Percentiles rank a stretch among this genome's conserved stretches.
phyloP scores from a whole-genome alignment of 2,329 filamentous ascomycete genomes.

The Talaromyces sp. region DNA sequence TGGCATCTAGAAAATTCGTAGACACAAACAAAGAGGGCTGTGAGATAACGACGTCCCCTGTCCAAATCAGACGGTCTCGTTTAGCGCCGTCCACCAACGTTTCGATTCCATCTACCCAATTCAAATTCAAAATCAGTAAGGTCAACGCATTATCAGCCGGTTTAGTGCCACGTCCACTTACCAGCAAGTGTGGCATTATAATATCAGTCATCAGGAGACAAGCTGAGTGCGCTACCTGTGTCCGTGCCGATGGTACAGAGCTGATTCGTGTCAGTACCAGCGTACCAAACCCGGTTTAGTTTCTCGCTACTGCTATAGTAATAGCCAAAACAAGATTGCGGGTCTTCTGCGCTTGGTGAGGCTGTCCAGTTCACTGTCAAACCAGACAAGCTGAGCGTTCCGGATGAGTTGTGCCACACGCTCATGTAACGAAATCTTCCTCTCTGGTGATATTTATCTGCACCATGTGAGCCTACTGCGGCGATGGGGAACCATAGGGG shows the following conservation, averaged over 20 bases:
- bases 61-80: constrained; percentile 47
- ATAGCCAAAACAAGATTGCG: constrained; percentile 43
- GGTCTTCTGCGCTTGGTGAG: constrained; percentile 33
- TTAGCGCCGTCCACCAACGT: constrained; percentile 37
- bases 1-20: constrained; percentile 47
- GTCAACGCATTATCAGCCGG: neutral
- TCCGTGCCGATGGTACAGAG: constrained; percentile 26
- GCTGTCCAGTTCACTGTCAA: constrained; percentile 26
- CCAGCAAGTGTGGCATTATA: neutral
- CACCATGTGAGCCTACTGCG: constrained; percentile 34
- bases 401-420: constrained; percentile 39
- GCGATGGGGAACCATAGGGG: constrained; percentile 43
- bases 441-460: constrained; percentile 35
- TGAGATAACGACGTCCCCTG: constrained; percentile 56
- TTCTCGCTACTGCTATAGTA: constrained; percentile 45
- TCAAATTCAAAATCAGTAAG: neutral
- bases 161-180: neutral
- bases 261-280: constrained; percentile 45
- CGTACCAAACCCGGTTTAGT: constrained; percentile 53
- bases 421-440: constrained; percentile 45
- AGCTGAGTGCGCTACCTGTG: constrained; percentile 12
- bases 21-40: constrained; percentile 50
- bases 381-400: constrained; percentile 29
- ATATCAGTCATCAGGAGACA: neutral
- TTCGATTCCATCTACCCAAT: constrained; percentile 20